Conservation (phyloP, 805 yeast species). For the Ogataea henricii region DNA sequence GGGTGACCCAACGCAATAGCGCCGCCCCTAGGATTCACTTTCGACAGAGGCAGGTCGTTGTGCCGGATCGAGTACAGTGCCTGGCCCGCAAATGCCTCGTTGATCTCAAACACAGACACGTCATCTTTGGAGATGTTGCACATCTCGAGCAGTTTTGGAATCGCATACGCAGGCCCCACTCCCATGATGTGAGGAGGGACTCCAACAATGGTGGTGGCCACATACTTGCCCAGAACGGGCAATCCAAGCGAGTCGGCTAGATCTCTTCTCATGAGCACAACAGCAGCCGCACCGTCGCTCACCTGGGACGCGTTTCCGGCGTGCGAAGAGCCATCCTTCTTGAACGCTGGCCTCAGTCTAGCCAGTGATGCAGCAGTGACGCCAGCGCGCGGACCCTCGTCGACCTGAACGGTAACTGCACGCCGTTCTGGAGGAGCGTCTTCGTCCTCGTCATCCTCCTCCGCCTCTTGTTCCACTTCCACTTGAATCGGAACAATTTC, state of each 20-base stretch:
- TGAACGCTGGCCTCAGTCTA: constrained; percentile 86
- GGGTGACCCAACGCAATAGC: constrained; percentile 98
- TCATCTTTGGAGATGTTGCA: constrained; percentile 56
- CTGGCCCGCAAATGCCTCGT: constrained; percentile 97
- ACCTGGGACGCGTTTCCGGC: constrained; percentile 98
- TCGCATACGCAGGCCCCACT: constrained; percentile 94
- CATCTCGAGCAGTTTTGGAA: constrained; percentile 69
- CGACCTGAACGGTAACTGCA: constrained; percentile 33
- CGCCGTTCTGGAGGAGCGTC: constrained; percentile 33
- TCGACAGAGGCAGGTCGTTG: constrained; percentile 64
- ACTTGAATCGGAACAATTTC: constrained; percentile 85
- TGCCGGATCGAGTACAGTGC: constrained; percentile 73
- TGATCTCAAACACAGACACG: constrained; percentile 78
- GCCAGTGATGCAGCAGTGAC: constrained; percentile 77
- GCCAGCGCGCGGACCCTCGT: constrained; percentile 86
- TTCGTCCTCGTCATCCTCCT: constrained; percentile 59
- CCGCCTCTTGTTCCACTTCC: constrained; percentile 53
- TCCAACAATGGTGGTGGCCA: constrained; percentile 80
- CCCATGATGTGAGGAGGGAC: constrained; percentile 99
- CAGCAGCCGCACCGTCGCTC: constrained; percentile 94
- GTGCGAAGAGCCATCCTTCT: constrained; percentile 79
- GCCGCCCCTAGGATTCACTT: constrained; percentile 92
- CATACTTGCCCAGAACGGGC: constrained; percentile 76
- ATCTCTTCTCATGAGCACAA: constrained; percentile 79
- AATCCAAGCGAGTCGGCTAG: constrained; percentile 74